Evolutionary conservation across 1,284 basidiomycete genomes (phyloP), one percentile per base, ranked within the genome.

Genomic region (Ganoderma boninense): DNA sequence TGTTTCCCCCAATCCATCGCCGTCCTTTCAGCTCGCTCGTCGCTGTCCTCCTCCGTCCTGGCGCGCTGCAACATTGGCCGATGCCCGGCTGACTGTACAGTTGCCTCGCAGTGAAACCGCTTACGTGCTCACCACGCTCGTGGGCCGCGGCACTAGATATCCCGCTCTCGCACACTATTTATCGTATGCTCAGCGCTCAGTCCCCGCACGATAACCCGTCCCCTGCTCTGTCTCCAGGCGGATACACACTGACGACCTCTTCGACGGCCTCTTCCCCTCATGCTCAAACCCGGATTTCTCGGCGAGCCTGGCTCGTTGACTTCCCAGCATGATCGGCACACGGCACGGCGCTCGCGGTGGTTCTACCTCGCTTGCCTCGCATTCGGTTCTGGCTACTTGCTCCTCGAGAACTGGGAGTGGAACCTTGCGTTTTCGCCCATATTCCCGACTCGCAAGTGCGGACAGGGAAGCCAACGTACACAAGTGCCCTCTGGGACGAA

Each of bases 401-500:
- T 60, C 43, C 23, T 56, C 14, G 64, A 59, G 40, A 44, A 40
- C 29, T 67, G 23, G 42, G 10, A 42, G 32, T 69, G 18, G 49
- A 60, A n/a, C 23, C 29, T 32, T 14, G 20, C 57, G 16, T 40
- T n/a, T 35, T 46, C 65, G 46, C 46, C 46, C 20, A 23, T 49
- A 49, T 49, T 20, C 29, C 20, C 44, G 44, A 46, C 26, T 14
- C 29, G 8, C 20, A 42, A 20, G n/a, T 52, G 38, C 32, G 59
- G 29, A 5, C 18, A 14, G 11, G 54, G 69, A 40, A 73, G 73
- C 54, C 65, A 61, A 40, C 69, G 72, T 26, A 74, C 71, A 26
- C 70, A 65, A 11, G 69, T 72, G 3, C 75, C 73, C 0, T 77
- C 77, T 16, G 71, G 69, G 4, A 71, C 75, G 8, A 81, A 83